phyloP scores from a whole-genome alignment of 2,329 filamentous ascomycete species.

The Penicillium janthinellum region DNA sequence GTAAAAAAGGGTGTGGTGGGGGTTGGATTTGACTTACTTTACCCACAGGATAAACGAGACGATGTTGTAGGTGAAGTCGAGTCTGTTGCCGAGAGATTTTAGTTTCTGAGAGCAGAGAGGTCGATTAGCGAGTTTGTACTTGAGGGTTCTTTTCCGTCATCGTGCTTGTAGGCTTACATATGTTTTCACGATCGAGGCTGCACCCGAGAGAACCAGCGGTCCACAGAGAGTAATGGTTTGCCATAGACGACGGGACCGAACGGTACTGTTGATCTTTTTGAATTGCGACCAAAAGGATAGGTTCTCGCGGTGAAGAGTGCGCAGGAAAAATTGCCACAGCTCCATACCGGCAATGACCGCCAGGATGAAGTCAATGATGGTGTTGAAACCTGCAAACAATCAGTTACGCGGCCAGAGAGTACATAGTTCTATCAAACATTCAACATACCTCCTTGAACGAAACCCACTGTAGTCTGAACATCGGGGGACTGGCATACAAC shows the following conservation, averaged over 20 bases:
- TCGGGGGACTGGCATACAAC: slow-evolving; percentile 37
- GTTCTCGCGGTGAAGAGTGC: slow-evolving; percentile 28
- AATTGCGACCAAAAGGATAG: slow-evolving; percentile 33
- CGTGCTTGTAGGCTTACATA: slow-evolving; percentile 26
- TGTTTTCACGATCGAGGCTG: slow-evolving; percentile 41
- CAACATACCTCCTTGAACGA: slow-evolving; percentile 37
- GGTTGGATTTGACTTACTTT: slow-evolving; percentile 30
- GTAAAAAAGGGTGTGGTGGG: neutral
- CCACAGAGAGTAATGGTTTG: slow-evolving; percentile 39
- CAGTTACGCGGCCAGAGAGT: neutral
- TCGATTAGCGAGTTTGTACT: neutral
- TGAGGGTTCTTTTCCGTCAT: neutral
- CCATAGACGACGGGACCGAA: slow-evolving; percentile 39
- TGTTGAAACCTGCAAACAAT: slow-evolving; percentile 32
- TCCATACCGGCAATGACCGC: slow-evolving; percentile 36
- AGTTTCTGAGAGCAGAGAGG: slow-evolving; percentile 27
- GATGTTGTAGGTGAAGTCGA: slow-evolving; percentile 42
- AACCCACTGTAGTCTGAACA: slow-evolving; percentile 40
- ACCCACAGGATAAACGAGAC: slow-evolving; percentile 40
- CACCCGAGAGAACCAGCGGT: slow-evolving; percentile 38
- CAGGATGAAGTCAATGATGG: slow-evolving; percentile 37
- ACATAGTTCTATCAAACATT: neutral
- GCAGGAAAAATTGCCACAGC: slow-evolving; percentile 40
- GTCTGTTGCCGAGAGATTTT: slow-evolving; percentile 36
- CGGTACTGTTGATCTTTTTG: slow-evolving; percentile 30